Conservation (phyloP, 345 rosid genomes). For the Dipteronia dyeriana region DNA sequence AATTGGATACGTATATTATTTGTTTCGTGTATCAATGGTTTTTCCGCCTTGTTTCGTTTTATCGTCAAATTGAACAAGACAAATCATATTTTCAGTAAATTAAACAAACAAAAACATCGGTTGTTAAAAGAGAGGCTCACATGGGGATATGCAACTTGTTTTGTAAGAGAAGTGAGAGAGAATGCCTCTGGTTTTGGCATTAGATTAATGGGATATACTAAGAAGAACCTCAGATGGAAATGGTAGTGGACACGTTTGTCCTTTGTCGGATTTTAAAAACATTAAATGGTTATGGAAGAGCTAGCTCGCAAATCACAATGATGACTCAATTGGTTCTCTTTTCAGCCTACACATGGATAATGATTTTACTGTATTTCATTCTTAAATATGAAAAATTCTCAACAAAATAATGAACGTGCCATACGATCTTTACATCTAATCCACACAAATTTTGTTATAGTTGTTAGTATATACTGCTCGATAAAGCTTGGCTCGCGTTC, state of each 20-base stretch:
- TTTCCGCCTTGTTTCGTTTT: slow-evolving; percentile 22
- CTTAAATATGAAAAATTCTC: too few relatives aligned
- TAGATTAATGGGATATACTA: slow-evolving; percentile 19
- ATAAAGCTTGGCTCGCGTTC: too few relatives aligned
- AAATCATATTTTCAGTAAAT: neutral
- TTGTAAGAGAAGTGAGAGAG: slow-evolving; percentile 7
- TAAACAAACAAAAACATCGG: slow-evolving; percentile 3
- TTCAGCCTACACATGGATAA: slow-evolving; percentile 28
- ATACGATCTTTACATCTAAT: too few relatives aligned
- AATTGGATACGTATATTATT: slow-evolving; percentile 15
- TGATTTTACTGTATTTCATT: neutral
- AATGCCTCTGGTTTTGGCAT: slow-evolving; percentile 18
- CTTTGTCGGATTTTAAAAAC: slow-evolving; percentile 42
- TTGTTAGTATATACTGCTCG: too few relatives aligned
- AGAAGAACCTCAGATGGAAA: slow-evolving; percentile 37
- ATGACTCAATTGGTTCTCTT: slow-evolving; percentile 21
- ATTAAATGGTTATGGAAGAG: slow-evolving; percentile 22
- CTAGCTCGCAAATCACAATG: neutral
- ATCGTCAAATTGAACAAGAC: slow-evolving; percentile 10
- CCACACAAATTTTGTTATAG: too few relatives aligned
- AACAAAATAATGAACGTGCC: too few relatives aligned
- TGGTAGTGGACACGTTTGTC: slow-evolving; percentile 43
- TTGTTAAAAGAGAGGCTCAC: slow-evolving; percentile 29
- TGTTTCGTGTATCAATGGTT: slow-evolving; percentile 6
- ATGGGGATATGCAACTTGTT: slow-evolving; percentile 30